Evolutionary conservation across 805 yeast species (phyloP).

Genomic region (Cyberlindnera galapagoensis): DNA sequence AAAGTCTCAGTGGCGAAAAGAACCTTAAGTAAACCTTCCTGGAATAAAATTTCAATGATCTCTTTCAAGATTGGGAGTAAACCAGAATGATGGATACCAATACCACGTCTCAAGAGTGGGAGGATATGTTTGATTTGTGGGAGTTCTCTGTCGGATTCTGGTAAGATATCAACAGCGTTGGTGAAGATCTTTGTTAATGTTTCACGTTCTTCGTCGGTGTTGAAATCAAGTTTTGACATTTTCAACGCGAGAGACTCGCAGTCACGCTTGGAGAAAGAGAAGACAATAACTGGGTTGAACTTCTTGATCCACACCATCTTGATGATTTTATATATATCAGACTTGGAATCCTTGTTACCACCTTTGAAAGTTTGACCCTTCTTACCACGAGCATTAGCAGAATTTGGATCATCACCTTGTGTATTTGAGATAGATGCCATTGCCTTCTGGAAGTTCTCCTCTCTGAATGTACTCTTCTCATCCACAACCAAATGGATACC

Average conservation of each 20-base stretch:
- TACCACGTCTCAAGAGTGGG: conserved; percentile 88
- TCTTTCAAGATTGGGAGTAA: conserved; percentile 88
- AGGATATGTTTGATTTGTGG: conserved; percentile 92
- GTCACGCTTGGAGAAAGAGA: conserved; percentile 95
- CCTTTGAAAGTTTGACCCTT: conserved; percentile 83
- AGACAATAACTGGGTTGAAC: conserved; percentile 96
- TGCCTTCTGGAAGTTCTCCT: conserved; percentile 96
- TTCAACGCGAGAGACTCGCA: conserved; percentile 92
- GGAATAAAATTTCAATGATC: conserved; percentile 92
- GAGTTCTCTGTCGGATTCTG: conserved; percentile 84
- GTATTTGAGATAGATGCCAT: conserved; percentile 87
- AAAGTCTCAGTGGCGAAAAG: conserved; percentile 97
- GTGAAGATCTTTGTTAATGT: conserved; percentile 84
- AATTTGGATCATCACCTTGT: conserved; percentile 76
- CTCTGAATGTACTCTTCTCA: conserved; percentile 92
- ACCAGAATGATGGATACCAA: conserved; percentile 98
- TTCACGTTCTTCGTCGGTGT: conserved; percentile 88
- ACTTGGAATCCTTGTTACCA: conserved; percentile 63
- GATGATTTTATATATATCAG: conserved; percentile 93
- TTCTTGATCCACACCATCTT: conserved; percentile 97
- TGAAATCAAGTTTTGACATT: conserved; percentile 93
- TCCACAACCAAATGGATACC: conserved; percentile 97
- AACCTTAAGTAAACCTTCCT: conserved; percentile 92
- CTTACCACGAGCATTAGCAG: conserved; percentile 58
- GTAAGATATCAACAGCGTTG: conserved; percentile 82